Conservation (phyloP, 768 basidiomycete genomes). For the Galerina sulciceps region DNA sequence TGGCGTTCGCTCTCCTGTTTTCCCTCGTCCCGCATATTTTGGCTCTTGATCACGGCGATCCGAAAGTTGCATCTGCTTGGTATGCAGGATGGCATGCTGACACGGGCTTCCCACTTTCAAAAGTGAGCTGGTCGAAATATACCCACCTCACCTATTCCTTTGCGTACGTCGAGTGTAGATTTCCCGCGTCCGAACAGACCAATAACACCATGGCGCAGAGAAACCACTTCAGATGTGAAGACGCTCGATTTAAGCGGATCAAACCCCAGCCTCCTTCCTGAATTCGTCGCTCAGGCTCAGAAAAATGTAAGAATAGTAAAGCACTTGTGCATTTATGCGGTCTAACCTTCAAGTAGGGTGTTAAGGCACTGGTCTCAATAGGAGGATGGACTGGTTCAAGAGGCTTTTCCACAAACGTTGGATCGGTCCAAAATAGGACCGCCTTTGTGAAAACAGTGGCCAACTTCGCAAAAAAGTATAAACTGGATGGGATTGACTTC, state of each 20-base stretch:
- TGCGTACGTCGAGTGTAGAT: slow-evolving; percentile 50
- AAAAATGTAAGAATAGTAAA: slow-evolving; percentile 37
- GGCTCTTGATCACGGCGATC: background rate
- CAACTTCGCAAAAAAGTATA: slow-evolving; percentile 53
- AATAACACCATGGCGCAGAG: slow-evolving; percentile 22
- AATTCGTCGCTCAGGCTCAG: slow-evolving; percentile 57
- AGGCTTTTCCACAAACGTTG: slow-evolving; percentile 67
- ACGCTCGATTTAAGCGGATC: slow-evolving; percentile 45
- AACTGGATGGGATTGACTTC: slow-evolving; percentile 62
- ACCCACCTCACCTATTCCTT: slow-evolving; percentile 73
- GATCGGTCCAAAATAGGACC: slow-evolving; percentile 59
- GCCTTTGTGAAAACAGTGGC: slow-evolving; percentile 65
- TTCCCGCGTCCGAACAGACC: background rate
- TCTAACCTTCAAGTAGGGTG: slow-evolving; percentile 40
- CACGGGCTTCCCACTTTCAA: slow-evolving; percentile 49
- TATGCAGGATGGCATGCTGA: slow-evolving; percentile 70
- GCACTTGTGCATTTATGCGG: background rate
- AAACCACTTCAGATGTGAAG: slow-evolving; percentile 40
- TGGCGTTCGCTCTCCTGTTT: slow-evolving; percentile 18
- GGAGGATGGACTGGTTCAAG: slow-evolving; percentile 75
- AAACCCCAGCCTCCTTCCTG: slow-evolving; percentile 51
- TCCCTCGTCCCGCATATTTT: background rate
- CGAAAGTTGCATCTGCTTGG: slow-evolving; percentile 56
- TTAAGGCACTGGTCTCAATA: slow-evolving; percentile 61
- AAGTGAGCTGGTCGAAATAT: slow-evolving; percentile 70